A percentile compares a stretch with the other conserved stretches of the same genome.
Evolutionary conservation across 1,284 basidiomycete species (phyloP).

Genomic region (Tremellales sp.): DNA sequence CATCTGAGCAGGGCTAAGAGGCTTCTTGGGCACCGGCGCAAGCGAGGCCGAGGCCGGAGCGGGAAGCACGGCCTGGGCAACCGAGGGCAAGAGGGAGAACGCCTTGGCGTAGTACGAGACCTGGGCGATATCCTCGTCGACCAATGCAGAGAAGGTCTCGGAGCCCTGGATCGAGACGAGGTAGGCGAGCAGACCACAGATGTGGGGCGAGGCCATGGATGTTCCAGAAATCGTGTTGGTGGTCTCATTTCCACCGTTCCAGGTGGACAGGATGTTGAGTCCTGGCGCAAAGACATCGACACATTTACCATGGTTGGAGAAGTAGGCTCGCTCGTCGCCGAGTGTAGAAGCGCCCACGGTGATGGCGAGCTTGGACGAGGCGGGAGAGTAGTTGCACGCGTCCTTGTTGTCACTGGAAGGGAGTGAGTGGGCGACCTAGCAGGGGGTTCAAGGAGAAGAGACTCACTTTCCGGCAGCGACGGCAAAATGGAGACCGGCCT

Average conservation of each 20-base stretch:
- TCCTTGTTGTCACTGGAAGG: constrained; percentile 56
- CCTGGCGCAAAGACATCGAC: constrained; percentile 82
- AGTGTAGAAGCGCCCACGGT: constrained; percentile 83
- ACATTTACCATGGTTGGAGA: constrained; percentile 73
- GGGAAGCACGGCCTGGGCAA: constrained; percentile 35
- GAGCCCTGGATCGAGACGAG: constrained; percentile 74
- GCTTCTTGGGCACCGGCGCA: constrained; percentile 32
- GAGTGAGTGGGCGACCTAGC: constrained; percentile 16
- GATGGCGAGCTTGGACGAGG: constrained; percentile 66
- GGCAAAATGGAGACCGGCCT: constrained; percentile 83
- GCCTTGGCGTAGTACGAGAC: constrained; percentile 51
- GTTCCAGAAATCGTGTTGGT: constrained; percentile 63
- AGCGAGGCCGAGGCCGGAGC: constrained; percentile 36
- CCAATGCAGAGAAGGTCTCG: constrained; percentile 52
- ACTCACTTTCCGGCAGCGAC: constrained; percentile 75
- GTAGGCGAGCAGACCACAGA: constrained; percentile 71
- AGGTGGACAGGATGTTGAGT: constrained; percentile 75
- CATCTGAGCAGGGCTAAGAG: constrained; percentile 62
- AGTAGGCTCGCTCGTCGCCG: constrained; percentile 79
- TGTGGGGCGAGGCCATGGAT: constrained; percentile 60
- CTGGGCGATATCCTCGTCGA: constrained; percentile 46
- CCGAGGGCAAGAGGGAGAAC: constrained; percentile 44
- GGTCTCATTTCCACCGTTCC: constrained; percentile 58
- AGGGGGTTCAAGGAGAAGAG: constrained; percentile 23
- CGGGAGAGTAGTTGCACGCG: constrained; percentile 75